Evolutionary conservation across 2,329 filamentous ascomycete species (phyloP).

Genomic region (Tolypocladium tropicale): DNA sequence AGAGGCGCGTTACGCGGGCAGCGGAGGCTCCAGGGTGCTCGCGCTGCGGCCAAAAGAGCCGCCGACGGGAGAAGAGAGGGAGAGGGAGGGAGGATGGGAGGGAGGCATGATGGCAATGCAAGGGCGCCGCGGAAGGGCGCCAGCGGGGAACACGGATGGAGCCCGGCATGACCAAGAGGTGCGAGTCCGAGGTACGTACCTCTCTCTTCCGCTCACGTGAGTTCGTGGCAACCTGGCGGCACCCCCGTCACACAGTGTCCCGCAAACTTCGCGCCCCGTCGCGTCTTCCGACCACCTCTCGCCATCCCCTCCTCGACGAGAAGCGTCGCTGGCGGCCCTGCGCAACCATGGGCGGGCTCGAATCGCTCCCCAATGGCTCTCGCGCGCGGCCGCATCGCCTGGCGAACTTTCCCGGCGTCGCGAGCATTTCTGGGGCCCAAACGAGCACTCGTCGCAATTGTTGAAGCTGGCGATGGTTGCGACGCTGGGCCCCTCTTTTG

Average conservation of each 20-base stretch:
- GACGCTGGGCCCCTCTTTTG: slow-evolving; percentile 11
- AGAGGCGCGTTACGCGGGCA: not conserved
- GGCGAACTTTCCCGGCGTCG: slow-evolving; percentile 13
- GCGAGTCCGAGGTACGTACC: not conserved
- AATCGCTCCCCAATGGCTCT: slow-evolving; percentile 5
- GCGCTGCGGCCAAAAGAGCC: not conserved
- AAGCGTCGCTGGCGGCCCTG: slow-evolving; percentile 3
- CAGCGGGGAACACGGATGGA: too few species aligned
- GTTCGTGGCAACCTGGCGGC: slow-evolving; percentile 31
- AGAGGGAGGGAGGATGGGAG: not conserved
- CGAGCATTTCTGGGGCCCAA: slow-evolving; percentile 9
- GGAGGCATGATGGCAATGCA: not conserved
- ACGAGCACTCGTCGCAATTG: slow-evolving; percentile 5
- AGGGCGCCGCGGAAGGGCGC: too few species aligned
- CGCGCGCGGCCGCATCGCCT: not conserved
- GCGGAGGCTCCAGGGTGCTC: not conserved
- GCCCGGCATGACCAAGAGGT: not conserved
- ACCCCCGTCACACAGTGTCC: slow-evolving; percentile 18
- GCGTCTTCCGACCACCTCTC: slow-evolving; percentile 32
- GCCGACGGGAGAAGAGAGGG: not conserved
- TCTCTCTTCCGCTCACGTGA: slow-evolving; percentile 25
- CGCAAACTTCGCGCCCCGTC: slow-evolving; percentile 30
- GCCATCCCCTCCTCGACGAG: slow-evolving; percentile 24
- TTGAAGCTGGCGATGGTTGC: slow-evolving; percentile 6
- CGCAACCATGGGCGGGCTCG: slow-evolving; percentile 17